Evolutionary conservation across 116 monocot species (phyloP).

Genomic region (Dioscorea cayenensis): DNA sequence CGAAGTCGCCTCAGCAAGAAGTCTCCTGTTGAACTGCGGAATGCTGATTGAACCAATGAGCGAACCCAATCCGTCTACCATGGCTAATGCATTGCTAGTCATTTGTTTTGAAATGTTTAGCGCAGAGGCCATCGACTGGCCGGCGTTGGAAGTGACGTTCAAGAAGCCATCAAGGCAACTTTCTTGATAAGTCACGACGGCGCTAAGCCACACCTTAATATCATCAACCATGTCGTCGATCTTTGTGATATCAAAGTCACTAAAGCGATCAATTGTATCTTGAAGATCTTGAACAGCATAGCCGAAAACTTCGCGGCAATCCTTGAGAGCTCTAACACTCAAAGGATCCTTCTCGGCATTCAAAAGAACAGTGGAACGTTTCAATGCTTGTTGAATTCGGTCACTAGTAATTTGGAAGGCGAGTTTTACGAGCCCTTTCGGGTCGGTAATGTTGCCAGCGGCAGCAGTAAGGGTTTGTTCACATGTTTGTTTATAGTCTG

Average conservation of each 20-base stretch:
- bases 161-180: slow-evolving; percentile 75
- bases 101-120: slow-evolving; percentile 50
- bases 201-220: slow-evolving; percentile 57
- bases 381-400: slow-evolving; percentile 22
- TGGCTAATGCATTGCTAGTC: slow-evolving; percentile 56
- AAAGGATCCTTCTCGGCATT: slow-evolving; percentile 22
- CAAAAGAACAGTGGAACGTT: slow-evolving; percentile 26
- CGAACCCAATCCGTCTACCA: slow-evolving; percentile 30
- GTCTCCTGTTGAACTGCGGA: slow-evolving; percentile 23
- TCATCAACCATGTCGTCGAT: slow-evolving; percentile 35
- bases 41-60: slow-evolving; percentile 22
- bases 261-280: slow-evolving; percentile 31
- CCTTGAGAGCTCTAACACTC: slow-evolving; percentile 18
- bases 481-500: slow-evolving; percentile 47
- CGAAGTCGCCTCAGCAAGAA: slow-evolving; percentile 16
- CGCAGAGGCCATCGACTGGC: slow-evolving; percentile 41
- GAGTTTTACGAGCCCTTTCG: slow-evolving; percentile 26
- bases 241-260: slow-evolving; percentile 18
- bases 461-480: slow-evolving; percentile 21
- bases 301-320: slow-evolving; percentile 47
- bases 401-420: slow-evolving; percentile 33
- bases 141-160: slow-evolving; percentile 35
- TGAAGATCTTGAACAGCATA: slow-evolving; percentile 54
- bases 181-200: slow-evolving; percentile 58
- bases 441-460: slow-evolving; percentile 41